These are phyloP conservation scores for Neurospora pannonica DNA, from an alignment of 495 filamentous ascomycete genomes.

Conservation along the genomic window DNA sequence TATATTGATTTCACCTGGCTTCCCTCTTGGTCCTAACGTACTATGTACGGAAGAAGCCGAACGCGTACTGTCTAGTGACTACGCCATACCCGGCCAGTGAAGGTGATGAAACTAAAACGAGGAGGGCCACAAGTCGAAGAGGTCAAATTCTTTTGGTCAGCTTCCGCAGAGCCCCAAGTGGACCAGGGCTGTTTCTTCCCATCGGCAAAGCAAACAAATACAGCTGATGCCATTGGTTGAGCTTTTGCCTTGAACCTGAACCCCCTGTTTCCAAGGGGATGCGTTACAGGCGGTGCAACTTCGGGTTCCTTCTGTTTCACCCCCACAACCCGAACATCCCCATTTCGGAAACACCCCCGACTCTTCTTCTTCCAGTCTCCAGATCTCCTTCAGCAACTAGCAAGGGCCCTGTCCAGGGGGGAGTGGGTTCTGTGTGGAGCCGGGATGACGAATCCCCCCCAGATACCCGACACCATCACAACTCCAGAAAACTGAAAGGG, in stretches of 20 bases:
- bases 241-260: neutral
- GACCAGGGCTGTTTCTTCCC: neutral
- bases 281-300: neutral
- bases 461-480: neutral
- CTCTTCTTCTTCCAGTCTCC: neutral
- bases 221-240: neutral
- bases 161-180: neutral
- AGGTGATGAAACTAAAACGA: neutral
- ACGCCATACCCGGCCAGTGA: too few species aligned
- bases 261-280: neutral
- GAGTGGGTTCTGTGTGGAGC: neutral
- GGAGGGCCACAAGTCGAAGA: neutral
- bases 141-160: neutral
- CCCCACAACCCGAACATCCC: neutral
- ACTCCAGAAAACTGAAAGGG: neutral
- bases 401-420: neutral
- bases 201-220: neutral
- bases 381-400: neutral
- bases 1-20: neutral
- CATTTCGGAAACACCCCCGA: neutral
- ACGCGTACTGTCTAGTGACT: neutral
- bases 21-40: neutral
- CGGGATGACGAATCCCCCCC: neutral
- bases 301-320: neutral
- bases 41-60: neutral